Conservation (phyloP, 345 rosid species). For the Rhodamnia rubescens region DNA sequence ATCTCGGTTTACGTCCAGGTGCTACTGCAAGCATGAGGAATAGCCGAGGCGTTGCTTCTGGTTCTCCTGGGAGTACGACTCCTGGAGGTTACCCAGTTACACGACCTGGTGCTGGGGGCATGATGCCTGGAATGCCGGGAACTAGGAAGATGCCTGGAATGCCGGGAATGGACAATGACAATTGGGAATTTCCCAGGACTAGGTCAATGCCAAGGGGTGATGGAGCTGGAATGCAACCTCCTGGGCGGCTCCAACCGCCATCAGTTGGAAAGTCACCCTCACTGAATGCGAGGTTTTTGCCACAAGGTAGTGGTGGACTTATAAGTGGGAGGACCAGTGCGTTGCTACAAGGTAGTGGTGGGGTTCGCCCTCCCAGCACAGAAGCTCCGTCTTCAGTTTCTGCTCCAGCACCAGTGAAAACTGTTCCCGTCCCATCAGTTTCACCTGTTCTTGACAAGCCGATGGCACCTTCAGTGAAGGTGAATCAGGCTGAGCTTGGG, state of each 20-base stretch:
- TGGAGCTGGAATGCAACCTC: slow-evolving; percentile 33
- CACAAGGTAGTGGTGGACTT: slow-evolving; percentile 70
- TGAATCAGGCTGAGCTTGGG: slow-evolving; percentile 34
- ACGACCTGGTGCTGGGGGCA: slow-evolving; percentile 83
- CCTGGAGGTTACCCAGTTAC: slow-evolving; percentile 52
- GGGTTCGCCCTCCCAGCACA: slow-evolving; percentile 13
- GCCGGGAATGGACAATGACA: slow-evolving; percentile 77
- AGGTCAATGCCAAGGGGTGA: slow-evolving; percentile 78
- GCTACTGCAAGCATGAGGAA: slow-evolving; percentile 78
- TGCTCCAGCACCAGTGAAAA: slow-evolving; percentile 6
- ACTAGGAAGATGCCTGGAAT: slow-evolving; percentile 87
- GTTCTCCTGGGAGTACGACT: slow-evolving; percentile 36
- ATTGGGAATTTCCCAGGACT: slow-evolving; percentile 67
- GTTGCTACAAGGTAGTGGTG: slow-evolving; percentile 51
- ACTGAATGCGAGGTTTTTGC: slow-evolving; percentile 50
- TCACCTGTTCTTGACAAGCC: slow-evolving; percentile 19
- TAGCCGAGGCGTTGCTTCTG: slow-evolving; percentile 33
- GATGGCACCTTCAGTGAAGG: slow-evolving; percentile 11
- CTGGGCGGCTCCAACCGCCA: slow-evolving; percentile 36
- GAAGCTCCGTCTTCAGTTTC: slow-evolving; percentile 4
- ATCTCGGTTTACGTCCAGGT: slow-evolving; percentile 89
- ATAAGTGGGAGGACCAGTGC: slow-evolving; percentile 69
- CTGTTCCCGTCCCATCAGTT: neutral
- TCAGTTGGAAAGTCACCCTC: slow-evolving; percentile 34
- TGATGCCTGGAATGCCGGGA: slow-evolving; percentile 99